A percentile compares a stretch with the other conserved stretches of the same genome.
Evolutionary conservation across 495 filamentous ascomycete genomes (phyloP).

Genomic region (Penicillium longicatenatum): DNA sequence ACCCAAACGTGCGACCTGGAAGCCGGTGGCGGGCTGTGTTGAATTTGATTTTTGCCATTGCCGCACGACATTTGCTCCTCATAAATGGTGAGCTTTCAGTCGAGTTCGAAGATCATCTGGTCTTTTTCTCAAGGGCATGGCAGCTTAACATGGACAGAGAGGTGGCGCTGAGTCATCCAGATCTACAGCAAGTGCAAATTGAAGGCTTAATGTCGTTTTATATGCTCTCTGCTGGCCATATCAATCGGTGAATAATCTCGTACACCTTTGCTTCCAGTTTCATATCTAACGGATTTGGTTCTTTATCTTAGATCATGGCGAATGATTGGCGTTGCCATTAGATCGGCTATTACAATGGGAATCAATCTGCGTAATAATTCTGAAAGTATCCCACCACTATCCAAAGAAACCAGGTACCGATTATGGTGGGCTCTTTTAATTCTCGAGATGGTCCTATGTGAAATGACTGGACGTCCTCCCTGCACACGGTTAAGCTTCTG

Average conservation of each 20-base stretch:
- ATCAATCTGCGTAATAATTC: constrained; percentile 62
- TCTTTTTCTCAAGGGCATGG: constrained; percentile 63
- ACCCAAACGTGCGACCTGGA: constrained; percentile 36
- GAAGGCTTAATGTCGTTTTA: constrained; percentile 61
- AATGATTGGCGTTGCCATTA: constrained; percentile 58
- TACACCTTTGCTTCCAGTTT: not conserved
- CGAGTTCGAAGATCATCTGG: constrained; percentile 47
- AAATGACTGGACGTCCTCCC: constrained; percentile 63
- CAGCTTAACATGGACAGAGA: constrained; percentile 51
- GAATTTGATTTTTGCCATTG: constrained; percentile 67
- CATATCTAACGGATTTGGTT: not conserved
- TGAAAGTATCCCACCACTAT: constrained; percentile 42
- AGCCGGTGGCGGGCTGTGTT: constrained; percentile 60
- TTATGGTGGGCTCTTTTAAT: constrained; percentile 58
- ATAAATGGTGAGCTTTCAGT: constrained; percentile 25
- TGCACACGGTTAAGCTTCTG: constrained; percentile 55
- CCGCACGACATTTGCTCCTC: constrained; percentile 50
- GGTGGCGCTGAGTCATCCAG: constrained; percentile 51
- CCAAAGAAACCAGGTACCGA: constrained; percentile 47
- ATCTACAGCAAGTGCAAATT: constrained; percentile 61
- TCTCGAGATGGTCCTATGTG: constrained; percentile 56
- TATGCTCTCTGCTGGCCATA: constrained; percentile 58
- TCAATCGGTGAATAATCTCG: constrained; percentile 52
- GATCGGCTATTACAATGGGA: constrained; percentile 59
- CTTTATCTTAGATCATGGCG: constrained; percentile 52